Evolutionary conservation across 768 basidiomycete species (phyloP).

Genomic region (Leucocoprinus leucothites): DNA sequence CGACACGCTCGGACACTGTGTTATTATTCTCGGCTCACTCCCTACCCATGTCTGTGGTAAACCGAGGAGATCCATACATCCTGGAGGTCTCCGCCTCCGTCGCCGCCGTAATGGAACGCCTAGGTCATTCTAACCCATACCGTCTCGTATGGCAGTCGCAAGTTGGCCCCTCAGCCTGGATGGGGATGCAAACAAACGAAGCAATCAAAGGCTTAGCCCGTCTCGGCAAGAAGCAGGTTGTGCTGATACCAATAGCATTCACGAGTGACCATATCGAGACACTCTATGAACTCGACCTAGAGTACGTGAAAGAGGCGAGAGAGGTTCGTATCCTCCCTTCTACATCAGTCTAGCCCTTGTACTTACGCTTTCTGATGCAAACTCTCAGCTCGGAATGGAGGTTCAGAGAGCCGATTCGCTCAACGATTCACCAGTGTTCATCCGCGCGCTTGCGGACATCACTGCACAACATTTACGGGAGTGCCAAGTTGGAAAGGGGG

Average conservation of each 20-base stretch:
- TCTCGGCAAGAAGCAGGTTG: slow-evolving; percentile 68
- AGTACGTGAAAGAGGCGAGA: slow-evolving; percentile 87
- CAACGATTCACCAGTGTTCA: slow-evolving; percentile 95
- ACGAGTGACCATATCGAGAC: slow-evolving; percentile 99
- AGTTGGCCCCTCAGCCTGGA: slow-evolving; percentile 97
- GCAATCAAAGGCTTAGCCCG: slow-evolving; percentile 85
- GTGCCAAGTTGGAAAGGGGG: slow-evolving; percentile 54
- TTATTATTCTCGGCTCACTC: slow-evolving; percentile 97
- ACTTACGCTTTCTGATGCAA: slow-evolving; percentile 14
- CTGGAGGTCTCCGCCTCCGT: slow-evolving; percentile 95
- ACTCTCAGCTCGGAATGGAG: slow-evolving; percentile 82
- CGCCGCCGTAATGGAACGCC: slow-evolving; percentile 86
- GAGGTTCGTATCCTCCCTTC: slow-evolving; percentile 54
- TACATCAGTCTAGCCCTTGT: slow-evolving; percentile 17
- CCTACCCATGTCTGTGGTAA: slow-evolving; percentile 95
- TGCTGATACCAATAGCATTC: slow-evolving; percentile 95
- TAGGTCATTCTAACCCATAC: slow-evolving; percentile 80
- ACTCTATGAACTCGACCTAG: slow-evolving; percentile 91
- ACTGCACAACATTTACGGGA: slow-evolving; percentile 74
- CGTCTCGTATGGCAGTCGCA: slow-evolving; percentile 97
- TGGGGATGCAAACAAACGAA: slow-evolving; percentile 94
- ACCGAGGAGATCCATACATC: slow-evolving; percentile 97
- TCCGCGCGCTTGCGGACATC: slow-evolving; percentile 92
- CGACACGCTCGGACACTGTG: slow-evolving; percentile 70
- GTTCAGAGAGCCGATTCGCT: slow-evolving; percentile 86